A percentile compares a stretch with the other conserved stretches of the same genome.
Conservation (phyloP, 2,329 filamentous ascomycete species). For the Alternaria gaisen region DNA sequence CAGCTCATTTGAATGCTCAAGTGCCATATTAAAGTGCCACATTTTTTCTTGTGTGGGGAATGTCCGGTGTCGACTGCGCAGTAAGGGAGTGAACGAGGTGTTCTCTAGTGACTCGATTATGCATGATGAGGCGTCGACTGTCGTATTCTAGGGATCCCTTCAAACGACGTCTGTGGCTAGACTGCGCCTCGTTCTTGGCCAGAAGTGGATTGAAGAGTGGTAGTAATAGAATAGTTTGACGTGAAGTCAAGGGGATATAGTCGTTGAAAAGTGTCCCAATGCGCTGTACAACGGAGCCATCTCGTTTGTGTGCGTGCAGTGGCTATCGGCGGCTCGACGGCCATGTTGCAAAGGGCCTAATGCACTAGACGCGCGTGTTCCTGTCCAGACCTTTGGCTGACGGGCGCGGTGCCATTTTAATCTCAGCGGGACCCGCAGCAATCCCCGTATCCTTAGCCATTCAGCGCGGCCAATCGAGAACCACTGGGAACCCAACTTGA, state of each 20-base stretch:
- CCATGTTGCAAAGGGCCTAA: neutral
- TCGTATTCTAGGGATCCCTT: conserved; percentile 5
- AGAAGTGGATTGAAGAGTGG: neutral
- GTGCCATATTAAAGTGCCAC: neutral
- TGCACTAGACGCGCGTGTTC: conserved; percentile 27
- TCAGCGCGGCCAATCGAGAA: conserved; percentile 23
- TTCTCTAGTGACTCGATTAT: conserved; percentile 2
- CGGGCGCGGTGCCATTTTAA: conserved; percentile 33
- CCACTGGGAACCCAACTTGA: conserved; percentile 26
- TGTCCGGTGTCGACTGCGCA: neutral
- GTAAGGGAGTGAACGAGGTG: neutral
- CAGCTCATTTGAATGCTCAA: no score
- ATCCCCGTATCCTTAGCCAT: conserved; percentile 17
- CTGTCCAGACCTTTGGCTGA: conserved; percentile 33
- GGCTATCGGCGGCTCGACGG: conserved; percentile 2
- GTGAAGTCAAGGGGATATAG: neutral
- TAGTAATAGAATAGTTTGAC: neutral
- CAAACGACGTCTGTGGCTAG: neutral
- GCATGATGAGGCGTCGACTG: conserved; percentile 3
- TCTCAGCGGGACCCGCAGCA: conserved; percentile 26
- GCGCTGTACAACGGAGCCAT: neutral
- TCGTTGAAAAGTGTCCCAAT: neutral
- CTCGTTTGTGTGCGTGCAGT: neutral
- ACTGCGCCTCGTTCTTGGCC: neutral
- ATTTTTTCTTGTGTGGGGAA: neutral